Conservation (phyloP, 306 rosid species). For the Glycine latifolia region DNA sequence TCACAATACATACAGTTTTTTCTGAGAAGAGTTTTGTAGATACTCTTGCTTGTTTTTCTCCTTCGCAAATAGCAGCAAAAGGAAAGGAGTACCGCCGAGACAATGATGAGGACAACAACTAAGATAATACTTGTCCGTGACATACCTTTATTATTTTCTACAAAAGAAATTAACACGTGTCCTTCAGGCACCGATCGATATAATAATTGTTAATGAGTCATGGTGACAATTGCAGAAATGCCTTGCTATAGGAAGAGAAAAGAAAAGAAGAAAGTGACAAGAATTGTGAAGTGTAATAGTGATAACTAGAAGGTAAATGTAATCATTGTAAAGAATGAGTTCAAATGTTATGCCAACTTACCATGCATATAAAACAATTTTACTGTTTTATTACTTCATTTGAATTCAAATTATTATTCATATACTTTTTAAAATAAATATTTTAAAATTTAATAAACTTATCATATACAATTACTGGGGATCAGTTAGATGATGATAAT, state of each 20-base stretch:
- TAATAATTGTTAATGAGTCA: not conserved
- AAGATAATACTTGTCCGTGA: not conserved
- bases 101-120: not conserved
- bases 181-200: not conserved
- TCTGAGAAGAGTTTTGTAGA: not conserved
- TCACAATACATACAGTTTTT: not conserved
- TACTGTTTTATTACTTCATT: no score
- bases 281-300: no score
- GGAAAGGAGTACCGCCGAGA: not conserved
- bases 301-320: no score
- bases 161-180: slow-evolving; percentile 2
- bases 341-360: no score
- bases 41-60: not conserved
- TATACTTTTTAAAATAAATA: no score
- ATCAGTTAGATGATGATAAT: no score
- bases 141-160: not conserved
- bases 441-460: no score
- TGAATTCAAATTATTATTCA: no score
- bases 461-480: no score
- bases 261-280: no score
- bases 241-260: not conserved
- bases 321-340: no score
- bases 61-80: not conserved
- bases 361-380: no score
- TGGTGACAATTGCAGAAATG: not conserved